These are phyloP conservation scores for Castanea sativa DNA, from an alignment of 306 rosid genomes.

Conservation along the genomic window DNA sequence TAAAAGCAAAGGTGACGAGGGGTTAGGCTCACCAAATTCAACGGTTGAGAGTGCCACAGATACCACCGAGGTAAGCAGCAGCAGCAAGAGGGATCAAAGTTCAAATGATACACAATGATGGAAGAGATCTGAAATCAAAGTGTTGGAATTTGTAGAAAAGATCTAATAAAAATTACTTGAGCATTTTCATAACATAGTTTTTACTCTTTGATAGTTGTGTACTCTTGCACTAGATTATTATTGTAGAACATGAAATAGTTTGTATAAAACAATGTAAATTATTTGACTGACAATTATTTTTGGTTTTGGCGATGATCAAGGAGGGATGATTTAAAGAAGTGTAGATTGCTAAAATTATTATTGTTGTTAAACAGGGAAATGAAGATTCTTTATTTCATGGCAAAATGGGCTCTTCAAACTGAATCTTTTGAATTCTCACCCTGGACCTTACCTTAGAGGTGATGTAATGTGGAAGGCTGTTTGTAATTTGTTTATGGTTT, in stretches of 20 bases:
- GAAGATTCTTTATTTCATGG: too few relatives aligned
- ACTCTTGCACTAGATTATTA: not conserved
- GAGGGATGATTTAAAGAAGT: not conserved
- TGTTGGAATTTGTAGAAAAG: conserved; percentile 28
- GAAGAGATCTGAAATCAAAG: conserved; percentile 24
- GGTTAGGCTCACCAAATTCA: conserved; percentile 42
- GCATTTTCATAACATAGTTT: not conserved
- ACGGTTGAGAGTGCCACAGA: conserved; percentile 34
- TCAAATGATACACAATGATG: conserved; percentile 44
- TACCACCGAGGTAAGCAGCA: conserved; percentile 43
- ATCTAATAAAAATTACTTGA: conserved; percentile 4
- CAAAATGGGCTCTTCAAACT: too few relatives aligned
- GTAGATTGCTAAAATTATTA: not conserved
- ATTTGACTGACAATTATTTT: not conserved
- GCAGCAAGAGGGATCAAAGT: conserved; percentile 48
- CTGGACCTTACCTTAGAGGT: too few relatives aligned
- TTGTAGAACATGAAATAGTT: conserved; percentile 5
- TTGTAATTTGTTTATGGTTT: too few relatives aligned
- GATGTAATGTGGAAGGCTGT: too few relatives aligned
- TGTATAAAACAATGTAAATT: not conserved
- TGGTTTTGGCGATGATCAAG: not conserved
- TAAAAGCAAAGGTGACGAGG: conserved; percentile 39
- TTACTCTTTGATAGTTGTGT: not conserved
- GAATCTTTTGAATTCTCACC: too few relatives aligned
- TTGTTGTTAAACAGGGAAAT: not conserved